Conservation (phyloP, 1,284 basidiomycete genomes). For the Omphalotus olearius region DNA sequence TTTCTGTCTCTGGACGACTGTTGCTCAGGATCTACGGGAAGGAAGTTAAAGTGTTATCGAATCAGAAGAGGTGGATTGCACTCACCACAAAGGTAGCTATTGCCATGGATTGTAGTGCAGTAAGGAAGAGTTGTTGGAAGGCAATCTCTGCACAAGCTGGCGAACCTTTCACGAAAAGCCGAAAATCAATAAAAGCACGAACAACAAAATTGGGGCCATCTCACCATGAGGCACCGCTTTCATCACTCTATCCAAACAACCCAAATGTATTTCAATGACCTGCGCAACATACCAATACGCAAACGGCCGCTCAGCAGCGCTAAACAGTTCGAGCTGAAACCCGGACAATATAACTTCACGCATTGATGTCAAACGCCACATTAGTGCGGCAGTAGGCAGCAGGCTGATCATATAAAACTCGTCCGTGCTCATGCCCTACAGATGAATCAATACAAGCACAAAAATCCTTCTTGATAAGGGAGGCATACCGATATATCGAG, state of each 20-base stretch:
- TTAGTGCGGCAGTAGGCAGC: conserved; percentile 43
- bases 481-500: conserved; percentile 26
- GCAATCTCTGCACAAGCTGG: conserved; percentile 39
- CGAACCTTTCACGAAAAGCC: conserved; percentile 30
- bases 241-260: conserved; percentile 46
- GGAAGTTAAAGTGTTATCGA: neutral
- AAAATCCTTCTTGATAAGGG: conserved; percentile 5
- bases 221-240: conserved; percentile 33
- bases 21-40: conserved; percentile 20
- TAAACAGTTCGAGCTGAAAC: conserved; percentile 74
- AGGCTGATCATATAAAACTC: conserved; percentile 15
- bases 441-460: neutral
- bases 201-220: conserved; percentile 9
- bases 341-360: conserved; percentile 71
- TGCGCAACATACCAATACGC: conserved; percentile 70
- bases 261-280: conserved; percentile 52
- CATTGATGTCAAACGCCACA: conserved; percentile 57
- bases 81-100: conserved; percentile 44
- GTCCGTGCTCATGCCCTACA: conserved; percentile 1
- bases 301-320: conserved; percentile 58
- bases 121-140: conserved; percentile 46
- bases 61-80: neutral
- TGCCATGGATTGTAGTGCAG: conserved; percentile 50
- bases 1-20: conserved; percentile 13
- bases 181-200: neutral